phyloP scores from a whole-genome alignment of 1,284 basidiomycete species.

The Malassezia yamatoensis region DNA sequence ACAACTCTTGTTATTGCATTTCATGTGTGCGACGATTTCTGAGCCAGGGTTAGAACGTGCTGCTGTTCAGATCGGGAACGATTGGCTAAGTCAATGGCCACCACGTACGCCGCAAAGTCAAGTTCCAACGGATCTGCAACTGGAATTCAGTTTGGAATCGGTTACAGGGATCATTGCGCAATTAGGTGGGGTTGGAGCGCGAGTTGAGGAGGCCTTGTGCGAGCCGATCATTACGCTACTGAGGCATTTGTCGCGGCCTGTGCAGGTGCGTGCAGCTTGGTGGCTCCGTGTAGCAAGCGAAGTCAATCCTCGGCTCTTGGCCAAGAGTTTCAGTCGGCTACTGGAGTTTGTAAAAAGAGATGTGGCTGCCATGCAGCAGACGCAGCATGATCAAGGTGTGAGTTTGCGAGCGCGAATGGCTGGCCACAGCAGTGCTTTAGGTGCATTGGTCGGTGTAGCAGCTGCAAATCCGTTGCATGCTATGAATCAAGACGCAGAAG shows the following conservation, averaged over 20 bases:
- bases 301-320: conserved; percentile 72
- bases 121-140: conserved; percentile 61
- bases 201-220: conserved; percentile 75
- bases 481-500: conserved; percentile 81
- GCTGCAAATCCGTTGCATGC: conserved; percentile 82
- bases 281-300: conserved; percentile 79
- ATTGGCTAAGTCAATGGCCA: conserved; percentile 81
- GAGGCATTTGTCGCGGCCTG: conserved; percentile 73
- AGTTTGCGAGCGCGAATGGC: conserved; percentile 63
- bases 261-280: conserved; percentile 76
- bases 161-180: conserved; percentile 74
- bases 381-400: conserved; percentile 28
- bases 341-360: conserved; percentile 74
- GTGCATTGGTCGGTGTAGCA: conserved; percentile 73
- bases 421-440: conserved; percentile 79
- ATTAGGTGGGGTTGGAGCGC: conserved; percentile 79
- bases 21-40: conserved; percentile 72
- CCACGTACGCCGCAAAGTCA: conserved; percentile 75
- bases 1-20: conserved; percentile 60
- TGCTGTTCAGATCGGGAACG: conserved; percentile 69
- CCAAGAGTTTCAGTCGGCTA: conserved; percentile 64
- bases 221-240: conserved; percentile 77
- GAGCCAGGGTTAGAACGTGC: conserved; percentile 81
- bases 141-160: conserved; percentile 71
- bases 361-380: conserved; percentile 50